Evolutionary conservation across 2,329 filamentous ascomycete species (phyloP), one percentile per base, ranked within the genome.

Genomic region (Neofusicoccum ribis): DNA sequence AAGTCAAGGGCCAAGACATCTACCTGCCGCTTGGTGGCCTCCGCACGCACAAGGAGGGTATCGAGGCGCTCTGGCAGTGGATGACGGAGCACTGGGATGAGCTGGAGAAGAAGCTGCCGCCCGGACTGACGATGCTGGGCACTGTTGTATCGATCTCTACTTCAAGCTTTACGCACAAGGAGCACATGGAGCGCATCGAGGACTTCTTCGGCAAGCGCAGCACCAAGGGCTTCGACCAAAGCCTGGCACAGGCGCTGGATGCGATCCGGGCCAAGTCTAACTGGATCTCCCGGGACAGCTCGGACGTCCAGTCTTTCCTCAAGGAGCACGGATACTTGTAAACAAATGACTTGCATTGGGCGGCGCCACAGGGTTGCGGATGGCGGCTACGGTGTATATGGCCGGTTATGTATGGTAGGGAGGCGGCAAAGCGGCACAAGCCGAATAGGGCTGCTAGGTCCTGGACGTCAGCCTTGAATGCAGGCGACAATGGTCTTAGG

Each of bases 1-100:
- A 96, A 70, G 90, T 97, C 79, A 96, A 96, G 83, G 92, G 91
- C 69, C 94, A 97, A 78, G 94, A 98, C 77, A 89, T 97, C 69
- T 97, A 97, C 81, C 88, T 97, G 75, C 93, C 94, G 1, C 86
- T 95, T 44, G 86, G 88, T 39, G 91, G 91, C 7, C 85, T 98
- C 34, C 88, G 93, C 66, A 86, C 86, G 62, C 92, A 96, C 74
- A 81, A 88, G 7, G 87, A 88, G 49, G 94, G 94, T 70, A 90
- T 96, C 64, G 83, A 91, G 65, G 91, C 91, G 7, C 85, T 97
- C 65, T 97, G 91, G 85, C 79, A 77, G 17, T 98, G 92, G 91
- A 84, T 96, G 82, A 91, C 89, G 75, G 84, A 88, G 70, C 95
- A 96, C 80, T 98, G 94, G 93, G 91, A 91, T n/a, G 84, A 87